Percentiles rank a stretch among this genome's conserved stretches.
Conservation (phyloP, 805 yeast species). For the Pichia pseudocactophila region DNA sequence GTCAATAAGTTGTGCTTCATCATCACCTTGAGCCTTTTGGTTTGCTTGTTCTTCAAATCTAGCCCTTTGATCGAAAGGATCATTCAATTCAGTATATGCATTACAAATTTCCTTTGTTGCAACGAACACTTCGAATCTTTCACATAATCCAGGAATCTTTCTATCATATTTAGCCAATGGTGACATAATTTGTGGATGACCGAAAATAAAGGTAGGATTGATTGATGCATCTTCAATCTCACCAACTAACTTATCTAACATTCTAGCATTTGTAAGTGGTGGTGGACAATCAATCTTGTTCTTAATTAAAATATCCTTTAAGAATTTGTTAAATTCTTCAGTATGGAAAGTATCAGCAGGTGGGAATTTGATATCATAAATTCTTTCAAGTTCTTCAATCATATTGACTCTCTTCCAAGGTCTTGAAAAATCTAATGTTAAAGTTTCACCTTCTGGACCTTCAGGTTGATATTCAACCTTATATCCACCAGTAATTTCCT, state of each 20-base stretch:
- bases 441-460: slow-evolving; percentile 76
- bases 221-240: slow-evolving; percentile 90
- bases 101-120: slow-evolving; percentile 98
- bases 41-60: slow-evolving; percentile 98
- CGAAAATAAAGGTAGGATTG: slow-evolving; percentile 96
- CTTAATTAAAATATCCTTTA: slow-evolving; percentile 68
- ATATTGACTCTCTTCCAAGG: slow-evolving; percentile 99
- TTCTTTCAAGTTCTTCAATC: slow-evolving; percentile 92
- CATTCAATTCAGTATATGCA: slow-evolving; percentile 97
- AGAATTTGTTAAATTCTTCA: slow-evolving; percentile 83
- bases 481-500: slow-evolving; percentile 86
- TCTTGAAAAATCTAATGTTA: slow-evolving; percentile 79
- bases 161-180: slow-evolving; percentile 97
- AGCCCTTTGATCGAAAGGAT: slow-evolving; percentile 95
- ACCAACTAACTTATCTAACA: slow-evolving; percentile 97
- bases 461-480: slow-evolving; percentile 85
- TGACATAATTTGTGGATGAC: slow-evolving; percentile 99
- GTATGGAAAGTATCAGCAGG: slow-evolving; percentile 93
- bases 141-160: slow-evolving; percentile 88
- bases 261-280: slow-evolving; percentile 92
- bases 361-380: slow-evolving; percentile 83
- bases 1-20: slow-evolving; percentile 94
- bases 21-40: slow-evolving; percentile 98
- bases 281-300: slow-evolving; percentile 81
- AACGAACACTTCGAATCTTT: slow-evolving; percentile 95